Evolutionary conservation across 345 rosid genomes (phyloP).

Genomic region (Boechera divaricarpa): DNA sequence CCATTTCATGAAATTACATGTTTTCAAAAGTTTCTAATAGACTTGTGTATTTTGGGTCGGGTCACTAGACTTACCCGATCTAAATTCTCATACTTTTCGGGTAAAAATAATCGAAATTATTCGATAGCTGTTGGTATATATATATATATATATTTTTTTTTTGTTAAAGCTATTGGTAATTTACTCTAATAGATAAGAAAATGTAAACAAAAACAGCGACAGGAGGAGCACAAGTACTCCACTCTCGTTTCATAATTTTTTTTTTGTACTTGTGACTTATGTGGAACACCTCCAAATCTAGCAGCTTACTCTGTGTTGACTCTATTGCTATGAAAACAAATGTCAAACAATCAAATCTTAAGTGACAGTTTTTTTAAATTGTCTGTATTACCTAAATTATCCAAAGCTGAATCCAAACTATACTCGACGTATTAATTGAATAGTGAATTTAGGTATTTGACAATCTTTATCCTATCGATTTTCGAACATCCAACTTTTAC

Average conservation of each 20-base stretch:
- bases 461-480: too few relatives aligned
- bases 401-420: too few relatives aligned
- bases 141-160: too few relatives aligned
- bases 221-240: not conserved
- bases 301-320: conserved; percentile 1
- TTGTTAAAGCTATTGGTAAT: not conserved
- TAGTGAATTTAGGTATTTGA: too few relatives aligned
- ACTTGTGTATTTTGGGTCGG: not conserved
- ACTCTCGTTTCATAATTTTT: not conserved
- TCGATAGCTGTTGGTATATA: too few relatives aligned
- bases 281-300: not conserved
- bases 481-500: too few relatives aligned
- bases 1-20: not conserved
- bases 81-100: not conserved
- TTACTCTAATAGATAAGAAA: not conserved
- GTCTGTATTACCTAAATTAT: too few relatives aligned
- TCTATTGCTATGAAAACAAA: not conserved
- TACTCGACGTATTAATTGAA: too few relatives aligned
- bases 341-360: too few relatives aligned
- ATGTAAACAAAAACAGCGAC: not conserved
- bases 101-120: not conserved
- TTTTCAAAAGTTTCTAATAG: not conserved
- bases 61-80: not conserved
- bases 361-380: too few relatives aligned
- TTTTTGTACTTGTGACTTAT: conserved; percentile 8